A percentile compares a stretch with the other conserved stretches of the same genome.
Evolutionary conservation across 441 rosid genomes (phyloP).

Genomic region (Pelargonium fulgidum): DNA sequence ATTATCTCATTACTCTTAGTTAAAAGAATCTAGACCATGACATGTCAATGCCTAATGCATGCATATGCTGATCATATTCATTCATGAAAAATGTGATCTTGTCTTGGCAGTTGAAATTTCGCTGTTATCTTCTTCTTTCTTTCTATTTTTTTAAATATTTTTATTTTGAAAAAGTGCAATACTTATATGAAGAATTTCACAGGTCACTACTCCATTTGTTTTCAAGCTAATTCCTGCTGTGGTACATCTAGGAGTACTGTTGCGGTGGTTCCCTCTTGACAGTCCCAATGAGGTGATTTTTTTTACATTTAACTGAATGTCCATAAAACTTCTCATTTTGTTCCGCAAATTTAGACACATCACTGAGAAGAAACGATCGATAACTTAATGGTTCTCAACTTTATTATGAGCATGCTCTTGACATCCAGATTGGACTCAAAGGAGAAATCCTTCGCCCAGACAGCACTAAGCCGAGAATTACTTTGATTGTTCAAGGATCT

Average conservation of each 20-base stretch:
- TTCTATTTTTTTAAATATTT: neutral
- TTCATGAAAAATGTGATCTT: too few species aligned
- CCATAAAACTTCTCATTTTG: too few species aligned
- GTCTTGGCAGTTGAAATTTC: too few species aligned
- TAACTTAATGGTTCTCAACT: neutral
- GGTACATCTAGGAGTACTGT: slow-evolving; percentile 24
- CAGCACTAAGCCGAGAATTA: slow-evolving; percentile 39
- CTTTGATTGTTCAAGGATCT: slow-evolving; percentile 32
- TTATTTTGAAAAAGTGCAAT: neutral
- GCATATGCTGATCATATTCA: neutral
- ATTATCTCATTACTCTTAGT: neutral
- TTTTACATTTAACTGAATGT: too few species aligned
- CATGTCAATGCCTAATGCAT: neutral
- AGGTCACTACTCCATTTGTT: slow-evolving; percentile 29
- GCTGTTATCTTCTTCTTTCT: neutral
- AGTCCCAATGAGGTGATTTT: slow-evolving; percentile 23
- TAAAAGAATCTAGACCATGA: neutral
- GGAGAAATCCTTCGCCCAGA: slow-evolving; percentile 43
- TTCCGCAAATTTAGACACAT: too few species aligned
- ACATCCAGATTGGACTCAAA: slow-evolving; percentile 36
- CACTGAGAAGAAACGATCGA: too few species aligned
- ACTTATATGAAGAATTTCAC: neutral
- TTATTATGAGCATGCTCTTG: slow-evolving; percentile 17
- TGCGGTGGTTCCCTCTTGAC: slow-evolving; percentile 26
- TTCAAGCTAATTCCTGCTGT: slow-evolving; percentile 28